These are phyloP conservation scores for Pestalotiopsis sp. DNA, from an alignment of 2,329 filamentous ascomycete genomes.

Conservation along the genomic window DNA sequence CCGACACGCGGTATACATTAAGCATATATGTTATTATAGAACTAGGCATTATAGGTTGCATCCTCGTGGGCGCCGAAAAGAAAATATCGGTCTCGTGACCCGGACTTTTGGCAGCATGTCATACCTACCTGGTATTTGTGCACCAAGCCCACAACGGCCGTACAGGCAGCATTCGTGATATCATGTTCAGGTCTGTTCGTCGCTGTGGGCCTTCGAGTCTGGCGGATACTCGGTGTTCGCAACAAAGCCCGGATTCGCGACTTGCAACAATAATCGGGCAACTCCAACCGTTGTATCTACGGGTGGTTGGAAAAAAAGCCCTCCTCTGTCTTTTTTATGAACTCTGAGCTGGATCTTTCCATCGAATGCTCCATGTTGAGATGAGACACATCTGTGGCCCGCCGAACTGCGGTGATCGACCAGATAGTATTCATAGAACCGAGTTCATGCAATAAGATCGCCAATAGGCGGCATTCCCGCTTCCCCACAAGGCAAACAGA, in stretches of 20 bases:
- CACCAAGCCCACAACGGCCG: not conserved
- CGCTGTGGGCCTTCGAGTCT: not conserved
- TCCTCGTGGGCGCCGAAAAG: not conserved
- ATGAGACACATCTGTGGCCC: too few species aligned
- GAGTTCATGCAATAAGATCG: not conserved
- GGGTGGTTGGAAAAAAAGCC: not conserved
- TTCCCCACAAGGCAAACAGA: not conserved
- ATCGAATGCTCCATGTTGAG: too few species aligned
- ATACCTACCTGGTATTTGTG: not conserved
- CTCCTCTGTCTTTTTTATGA: too few species aligned
- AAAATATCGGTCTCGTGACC: not conserved
- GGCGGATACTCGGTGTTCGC: not conserved
- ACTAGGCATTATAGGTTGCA: not conserved
- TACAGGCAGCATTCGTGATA: not conserved
- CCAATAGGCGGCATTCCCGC: slow-evolving; percentile 2
- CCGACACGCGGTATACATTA: slow-evolving; percentile 3
- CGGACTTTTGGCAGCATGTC: not conserved
- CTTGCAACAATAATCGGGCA: not conserved
- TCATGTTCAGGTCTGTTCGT: not conserved
- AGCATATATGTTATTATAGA: not conserved
- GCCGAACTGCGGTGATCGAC: too few species aligned
- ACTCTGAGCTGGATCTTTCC: too few species aligned
- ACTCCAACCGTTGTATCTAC: not conserved
- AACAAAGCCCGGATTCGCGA: not conserved
- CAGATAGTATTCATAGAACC: not conserved